phyloP scores from a whole-genome alignment of 306 rosid genomes.

The Calophaca sinica region DNA sequence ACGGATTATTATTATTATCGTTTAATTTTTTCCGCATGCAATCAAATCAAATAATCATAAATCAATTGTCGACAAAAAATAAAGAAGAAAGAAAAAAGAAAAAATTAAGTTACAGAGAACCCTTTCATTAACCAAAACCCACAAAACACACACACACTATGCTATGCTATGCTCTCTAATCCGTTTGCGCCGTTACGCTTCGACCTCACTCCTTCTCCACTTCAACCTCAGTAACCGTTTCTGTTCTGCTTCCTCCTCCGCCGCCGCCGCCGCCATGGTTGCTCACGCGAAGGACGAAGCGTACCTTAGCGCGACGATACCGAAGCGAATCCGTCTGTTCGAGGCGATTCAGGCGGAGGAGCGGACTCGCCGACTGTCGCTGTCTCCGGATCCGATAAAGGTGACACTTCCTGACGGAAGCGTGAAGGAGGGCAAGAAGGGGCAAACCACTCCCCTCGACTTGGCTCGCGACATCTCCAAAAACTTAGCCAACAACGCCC shows the following conservation, averaged over 20 bases:
- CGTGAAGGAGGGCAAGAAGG: slow-evolving; percentile 75
- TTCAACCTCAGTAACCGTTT: slow-evolving; percentile 38
- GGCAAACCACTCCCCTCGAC: slow-evolving; percentile 80
- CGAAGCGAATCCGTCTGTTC: slow-evolving; percentile 74
- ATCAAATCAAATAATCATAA: no score
- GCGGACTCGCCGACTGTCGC: slow-evolving; percentile 55
- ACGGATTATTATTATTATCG: no score
- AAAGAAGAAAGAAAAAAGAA: neutral
- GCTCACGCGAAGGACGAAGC: slow-evolving; percentile 71
- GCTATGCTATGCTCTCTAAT: slow-evolving; percentile 55
- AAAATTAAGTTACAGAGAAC: neutral
- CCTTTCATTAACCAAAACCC: slow-evolving; percentile 7
- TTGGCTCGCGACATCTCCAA: slow-evolving; percentile 83
- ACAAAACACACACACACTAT: slow-evolving; percentile 2
- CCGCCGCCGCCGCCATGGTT: slow-evolving; percentile 53
- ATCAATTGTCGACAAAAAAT: no score
- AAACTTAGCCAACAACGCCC: slow-evolving; percentile 74
- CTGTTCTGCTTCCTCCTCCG: slow-evolving; percentile 21
- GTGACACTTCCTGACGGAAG: slow-evolving; percentile 74
- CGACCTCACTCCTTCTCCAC: slow-evolving; percentile 13
- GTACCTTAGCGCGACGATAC: slow-evolving; percentile 62
- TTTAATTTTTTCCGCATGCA: no score
- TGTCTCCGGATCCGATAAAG: slow-evolving; percentile 82
- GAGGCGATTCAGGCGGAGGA: slow-evolving; percentile 60
- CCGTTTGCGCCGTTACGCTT: slow-evolving; percentile 56